Base-by-base conservation (phyloP, 345 rosid species). In the Salix viminalis region DNA sequence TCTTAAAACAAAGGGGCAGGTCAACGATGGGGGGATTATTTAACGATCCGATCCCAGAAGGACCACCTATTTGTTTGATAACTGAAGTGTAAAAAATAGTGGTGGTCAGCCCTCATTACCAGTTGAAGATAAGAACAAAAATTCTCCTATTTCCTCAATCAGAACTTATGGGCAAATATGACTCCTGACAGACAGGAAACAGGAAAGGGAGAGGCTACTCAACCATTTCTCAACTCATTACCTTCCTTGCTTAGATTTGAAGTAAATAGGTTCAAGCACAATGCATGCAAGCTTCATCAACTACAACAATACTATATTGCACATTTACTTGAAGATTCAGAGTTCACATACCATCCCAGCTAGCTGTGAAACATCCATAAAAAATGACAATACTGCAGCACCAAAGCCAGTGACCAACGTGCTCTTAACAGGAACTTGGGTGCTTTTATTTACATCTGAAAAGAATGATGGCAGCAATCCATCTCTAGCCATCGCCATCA, bases 401-500 rank as follows among this genome's bases (percentile, higher is more conserved):
- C 87, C 82, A 54, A 90, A 4, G 71, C 98, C 98, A 76, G 97
- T 91, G 36, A 67, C 85, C 67, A 93, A 18, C 6, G 98, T 93
- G 65, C 97, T 84, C 85, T 93, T 93, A 67, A 93, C 82, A 41
- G 98, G 98, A 75, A 93, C 91, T 73, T 91, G 97, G 61, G 95
- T 90, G 9, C 72, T 76, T 67, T 73, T 84, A 79, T 89, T 90
- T 78, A 93, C 87, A 42, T 93, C 95, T 65, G 95, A 91, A 81
- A 93, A 93, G 79, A 93, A 82, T 56, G 94, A 65, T 36, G 98
- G 98, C 69, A 93, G 88, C 83, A 93, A 82, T 76, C 98, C 98
- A 86, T 93, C 98, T 85, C 98, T 88, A 42, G 98, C 89, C 98
- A 93, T 93, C 52, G 97, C 95, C 98, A 93, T 88, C 82, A 93